Percentiles rank a stretch among this genome's conserved stretches.
These are phyloP conservation scores for Diutina siamensis DNA, from an alignment of 1,139 yeast species.

Conservation along the genomic window DNA sequence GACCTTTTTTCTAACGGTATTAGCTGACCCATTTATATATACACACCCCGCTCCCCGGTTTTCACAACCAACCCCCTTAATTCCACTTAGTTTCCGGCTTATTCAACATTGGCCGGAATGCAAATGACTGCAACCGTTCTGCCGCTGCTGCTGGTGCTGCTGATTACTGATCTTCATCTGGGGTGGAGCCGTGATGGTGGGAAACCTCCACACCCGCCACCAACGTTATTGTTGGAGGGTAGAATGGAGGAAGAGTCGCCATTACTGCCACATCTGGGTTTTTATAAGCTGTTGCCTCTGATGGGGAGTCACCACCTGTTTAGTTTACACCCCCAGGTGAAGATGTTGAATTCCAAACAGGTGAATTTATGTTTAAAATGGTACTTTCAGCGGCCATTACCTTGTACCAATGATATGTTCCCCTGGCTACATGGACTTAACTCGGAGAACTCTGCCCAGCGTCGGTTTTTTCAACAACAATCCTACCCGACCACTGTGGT, in stretches of 20 bases:
- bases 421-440: constrained; percentile 88
- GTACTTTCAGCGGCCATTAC: constrained; percentile 46
- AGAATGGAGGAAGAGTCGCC: constrained; percentile 1
- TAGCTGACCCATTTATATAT: no score
- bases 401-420: constrained; percentile 58
- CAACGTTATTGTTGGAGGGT: background rate
- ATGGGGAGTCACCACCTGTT: background rate
- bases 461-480: constrained; percentile 26
- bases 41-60: background rate
- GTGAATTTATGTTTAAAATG: constrained; percentile 26
- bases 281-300: background rate
- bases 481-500: constrained; percentile 7
- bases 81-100: background rate
- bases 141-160: constrained; percentile 6
- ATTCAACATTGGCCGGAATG: constrained; percentile 4
- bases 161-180: constrained; percentile 1
- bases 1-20: no score
- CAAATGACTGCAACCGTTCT: constrained; percentile 5
- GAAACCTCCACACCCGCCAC: constrained; percentile 3
- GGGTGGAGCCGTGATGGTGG: background rate
- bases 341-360: constrained; percentile 16
- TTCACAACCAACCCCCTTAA: background rate
- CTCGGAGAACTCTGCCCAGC: constrained; percentile 38
- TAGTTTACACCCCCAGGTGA: background rate
- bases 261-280: background rate